Percentiles rank a stretch among this genome's conserved stretches.
Conservation (phyloP, 495 filamentous ascomycete genomes). For the Penicillium argentinense region DNA sequence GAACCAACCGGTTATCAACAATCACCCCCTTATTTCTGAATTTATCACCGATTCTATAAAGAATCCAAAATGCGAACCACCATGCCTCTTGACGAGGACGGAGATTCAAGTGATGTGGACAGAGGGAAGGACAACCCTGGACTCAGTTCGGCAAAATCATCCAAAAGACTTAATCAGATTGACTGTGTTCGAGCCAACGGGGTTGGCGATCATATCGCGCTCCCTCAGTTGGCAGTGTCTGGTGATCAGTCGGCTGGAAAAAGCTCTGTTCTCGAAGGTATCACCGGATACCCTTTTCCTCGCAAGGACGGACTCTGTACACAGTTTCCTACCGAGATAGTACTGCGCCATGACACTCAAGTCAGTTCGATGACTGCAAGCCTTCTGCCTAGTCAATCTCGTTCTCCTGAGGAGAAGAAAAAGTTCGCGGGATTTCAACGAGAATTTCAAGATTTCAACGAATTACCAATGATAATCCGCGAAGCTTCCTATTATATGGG, state of each 20-base stretch:
- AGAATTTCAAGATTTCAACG: constrained; percentile 17
- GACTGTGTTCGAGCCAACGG: constrained; percentile 48
- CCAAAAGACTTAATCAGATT: constrained; percentile 22
- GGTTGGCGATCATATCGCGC: constrained; percentile 53
- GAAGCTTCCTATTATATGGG: constrained; percentile 42
- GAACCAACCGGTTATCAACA: too few species aligned
- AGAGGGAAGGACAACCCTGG: too few species aligned
- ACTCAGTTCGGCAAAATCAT: constrained; percentile 6
- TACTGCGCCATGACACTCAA: constrained; percentile 21
- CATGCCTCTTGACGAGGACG: too few species aligned
- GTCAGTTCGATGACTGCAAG: constrained; percentile 9
- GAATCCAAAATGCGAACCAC: too few species aligned
- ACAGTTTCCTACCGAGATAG: constrained; percentile 32
- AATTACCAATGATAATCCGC: constrained; percentile 45
- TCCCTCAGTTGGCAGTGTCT: constrained; percentile 68
- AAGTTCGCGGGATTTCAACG: constrained; percentile 7
- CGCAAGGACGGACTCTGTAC: constrained; percentile 38
- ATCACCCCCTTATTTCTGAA: too few species aligned
- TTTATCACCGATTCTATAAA: too few species aligned
- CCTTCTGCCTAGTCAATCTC: constrained; percentile 13
- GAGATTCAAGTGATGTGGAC: too few species aligned
- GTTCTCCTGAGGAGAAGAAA: constrained; percentile 9
- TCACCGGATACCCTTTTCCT: constrained; percentile 42
- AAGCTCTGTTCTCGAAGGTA: constrained; percentile 47
- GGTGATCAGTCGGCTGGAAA: constrained; percentile 56